Conservation (phyloP, 2,329 filamentous ascomycete species). For the Pseudocercospora eumusae region DNA sequence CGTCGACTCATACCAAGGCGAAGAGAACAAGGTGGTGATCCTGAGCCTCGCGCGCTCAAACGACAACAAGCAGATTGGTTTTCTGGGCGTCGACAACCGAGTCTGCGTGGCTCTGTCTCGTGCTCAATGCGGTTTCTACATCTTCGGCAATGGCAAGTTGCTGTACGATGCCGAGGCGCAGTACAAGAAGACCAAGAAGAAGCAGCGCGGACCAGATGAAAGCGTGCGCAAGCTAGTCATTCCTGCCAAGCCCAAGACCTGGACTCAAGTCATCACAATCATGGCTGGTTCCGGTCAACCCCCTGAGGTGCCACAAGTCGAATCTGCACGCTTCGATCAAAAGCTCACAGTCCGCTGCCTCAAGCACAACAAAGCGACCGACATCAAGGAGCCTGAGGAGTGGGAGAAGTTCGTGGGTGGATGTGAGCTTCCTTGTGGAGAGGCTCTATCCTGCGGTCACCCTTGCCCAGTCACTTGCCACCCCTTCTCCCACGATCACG, state of each 20-base stretch:
- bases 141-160: constrained; percentile 74
- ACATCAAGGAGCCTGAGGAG: constrained; percentile 49
- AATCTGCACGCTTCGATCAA: constrained; percentile 31
- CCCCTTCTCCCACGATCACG: constrained; percentile 43
- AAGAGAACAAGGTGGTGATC: constrained; percentile 82
- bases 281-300: constrained; percentile 28
- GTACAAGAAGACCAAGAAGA: constrained; percentile 27
- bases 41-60: constrained; percentile 79
- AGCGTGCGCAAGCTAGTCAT: neutral
- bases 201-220: constrained; percentile 12
- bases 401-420: constrained; percentile 59
- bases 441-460: constrained; percentile 54
- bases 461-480: constrained; percentile 56
- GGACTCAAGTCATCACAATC: constrained; percentile 36
- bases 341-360: constrained; percentile 33
- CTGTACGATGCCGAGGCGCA: constrained; percentile 35
- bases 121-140: constrained; percentile 75
- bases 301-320: constrained; percentile 20
- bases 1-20: constrained; percentile 86
- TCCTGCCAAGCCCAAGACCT: constrained; percentile 27
- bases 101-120: constrained; percentile 67
- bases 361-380: constrained; percentile 31
- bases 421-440: constrained; percentile 53
- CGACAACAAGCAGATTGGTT: constrained; percentile 62
- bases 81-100: constrained; percentile 66